phyloP scores from a whole-genome alignment of 1,139 yeast species.

The Candida albicans region DNA sequence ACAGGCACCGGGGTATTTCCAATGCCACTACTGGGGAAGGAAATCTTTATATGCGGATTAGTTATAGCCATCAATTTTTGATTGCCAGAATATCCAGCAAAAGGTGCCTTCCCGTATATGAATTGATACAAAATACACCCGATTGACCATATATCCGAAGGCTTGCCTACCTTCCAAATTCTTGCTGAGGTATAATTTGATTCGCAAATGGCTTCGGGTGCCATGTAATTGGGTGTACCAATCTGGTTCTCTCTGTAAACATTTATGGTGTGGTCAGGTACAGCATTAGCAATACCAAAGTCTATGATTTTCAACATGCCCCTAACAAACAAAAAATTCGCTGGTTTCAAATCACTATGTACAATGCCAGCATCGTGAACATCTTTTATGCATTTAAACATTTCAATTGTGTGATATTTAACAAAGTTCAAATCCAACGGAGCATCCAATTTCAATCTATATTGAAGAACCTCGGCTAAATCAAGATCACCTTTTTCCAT shows the following conservation, averaged over 20 bases:
- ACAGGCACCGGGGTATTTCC: slow-evolving; percentile 67
- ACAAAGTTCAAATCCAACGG: slow-evolving; percentile 77
- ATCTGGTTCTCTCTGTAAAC: slow-evolving; percentile 88
- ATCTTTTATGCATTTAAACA: slow-evolving; percentile 79
- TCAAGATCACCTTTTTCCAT: slow-evolving; percentile 98
- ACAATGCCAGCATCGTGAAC: slow-evolving; percentile 89
- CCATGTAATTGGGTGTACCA: slow-evolving; percentile 98
- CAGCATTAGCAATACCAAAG: slow-evolving; percentile 94
- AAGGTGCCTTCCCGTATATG: slow-evolving; percentile 93
- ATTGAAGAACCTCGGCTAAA: slow-evolving; percentile 75
- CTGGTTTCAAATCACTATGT: slow-evolving; percentile 94
- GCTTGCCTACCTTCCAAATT: slow-evolving; percentile 88
- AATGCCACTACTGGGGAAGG: slow-evolving; percentile 61
- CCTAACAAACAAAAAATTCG: slow-evolving; percentile 84
- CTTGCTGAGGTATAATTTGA: slow-evolving; percentile 36
- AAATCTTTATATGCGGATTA: slow-evolving; percentile 80
- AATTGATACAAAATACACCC: slow-evolving; percentile 96
- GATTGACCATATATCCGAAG: slow-evolving; percentile 97
- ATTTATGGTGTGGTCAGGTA: slow-evolving; percentile 89
- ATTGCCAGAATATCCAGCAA: slow-evolving; percentile 76
- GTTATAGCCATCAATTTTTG: slow-evolving; percentile 83
- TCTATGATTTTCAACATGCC: slow-evolving; percentile 88
- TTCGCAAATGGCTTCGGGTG: slow-evolving; percentile 89
- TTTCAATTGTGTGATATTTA: slow-evolving; percentile 75
- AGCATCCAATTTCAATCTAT: slow-evolving; percentile 41